Evolutionary conservation across 257 asterid species (phyloP).

Genomic region (Cynanchum wilfordii): DNA sequence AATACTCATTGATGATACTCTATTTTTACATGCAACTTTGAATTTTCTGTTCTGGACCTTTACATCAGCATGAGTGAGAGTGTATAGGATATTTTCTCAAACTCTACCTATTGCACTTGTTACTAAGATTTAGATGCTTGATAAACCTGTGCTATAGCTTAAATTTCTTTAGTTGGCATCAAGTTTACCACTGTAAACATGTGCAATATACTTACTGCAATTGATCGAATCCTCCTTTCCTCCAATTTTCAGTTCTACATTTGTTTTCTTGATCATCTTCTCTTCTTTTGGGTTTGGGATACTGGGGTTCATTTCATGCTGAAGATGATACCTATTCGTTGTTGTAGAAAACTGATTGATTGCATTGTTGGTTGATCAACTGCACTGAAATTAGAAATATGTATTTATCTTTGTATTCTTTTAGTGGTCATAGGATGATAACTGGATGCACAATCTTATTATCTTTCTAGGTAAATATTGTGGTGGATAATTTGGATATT

Average conservation of each 20-base stretch:
- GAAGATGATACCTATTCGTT: not conserved
- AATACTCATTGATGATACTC: not conserved
- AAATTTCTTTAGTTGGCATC: not conserved
- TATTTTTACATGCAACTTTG: not conserved
- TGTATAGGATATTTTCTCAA: not conserved
- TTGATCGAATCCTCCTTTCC: not conserved
- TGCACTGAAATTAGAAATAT: not conserved
- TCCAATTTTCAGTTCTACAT: not conserved
- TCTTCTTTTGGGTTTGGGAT: not conserved
- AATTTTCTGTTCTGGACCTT: not conserved
- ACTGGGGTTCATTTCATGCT: not conserved
- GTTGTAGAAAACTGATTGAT: not conserved
- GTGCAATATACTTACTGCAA: not conserved
- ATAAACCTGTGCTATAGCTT: not conserved
- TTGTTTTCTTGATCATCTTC: not conserved
- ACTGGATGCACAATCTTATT: not conserved
- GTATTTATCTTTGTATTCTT: not conserved
- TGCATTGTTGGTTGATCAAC: not conserved
- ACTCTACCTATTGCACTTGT: not conserved
- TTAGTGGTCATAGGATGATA: not conserved
- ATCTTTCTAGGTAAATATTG: slow-evolving; percentile 51
- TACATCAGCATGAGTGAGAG: not conserved
- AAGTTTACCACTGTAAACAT: not conserved
- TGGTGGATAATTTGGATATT: slow-evolving; percentile 60
- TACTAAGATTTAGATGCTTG: not conserved